These are phyloP conservation scores for Zygoascus hellenicus DNA, from an alignment of 1,139 yeast species.

Conservation along the genomic window DNA sequence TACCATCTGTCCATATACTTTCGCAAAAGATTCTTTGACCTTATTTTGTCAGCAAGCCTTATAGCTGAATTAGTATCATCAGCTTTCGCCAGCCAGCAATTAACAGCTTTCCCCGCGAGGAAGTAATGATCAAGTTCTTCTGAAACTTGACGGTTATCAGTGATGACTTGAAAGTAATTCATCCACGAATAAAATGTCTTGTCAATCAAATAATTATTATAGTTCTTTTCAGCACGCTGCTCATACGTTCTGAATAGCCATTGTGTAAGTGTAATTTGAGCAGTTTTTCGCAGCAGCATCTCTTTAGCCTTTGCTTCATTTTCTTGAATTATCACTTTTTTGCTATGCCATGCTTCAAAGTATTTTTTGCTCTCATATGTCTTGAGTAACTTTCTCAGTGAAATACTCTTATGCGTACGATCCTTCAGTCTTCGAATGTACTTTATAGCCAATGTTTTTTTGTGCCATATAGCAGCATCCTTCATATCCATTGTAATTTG, in stretches of 20 bases:
- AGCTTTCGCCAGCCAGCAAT: slow-evolving; percentile 11
- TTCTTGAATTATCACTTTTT: neutral
- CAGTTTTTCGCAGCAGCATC: neutral
- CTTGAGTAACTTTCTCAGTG: neutral
- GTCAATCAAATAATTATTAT: slow-evolving; percentile 2
- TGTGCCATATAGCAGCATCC: neutral
- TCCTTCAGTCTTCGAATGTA: slow-evolving; percentile 2
- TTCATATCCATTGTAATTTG: neutral
- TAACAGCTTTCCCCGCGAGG: slow-evolving; percentile 1
- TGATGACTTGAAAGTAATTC: neutral
- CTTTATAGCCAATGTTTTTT: neutral
- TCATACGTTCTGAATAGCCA: slow-evolving; percentile 10
- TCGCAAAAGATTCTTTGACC: neutral
- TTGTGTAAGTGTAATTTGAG: neutral
- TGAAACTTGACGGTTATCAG: neutral
- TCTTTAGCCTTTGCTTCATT: neutral
- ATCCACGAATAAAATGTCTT: slow-evolving; percentile 10
- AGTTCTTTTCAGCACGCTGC: slow-evolving; percentile 4
- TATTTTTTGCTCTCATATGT: neutral
- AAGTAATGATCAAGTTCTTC: slow-evolving; percentile 2
- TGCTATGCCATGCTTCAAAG: slow-evolving; percentile 1
- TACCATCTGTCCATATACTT: slow-evolving; percentile 13
- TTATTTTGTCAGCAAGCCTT: slow-evolving; percentile 11
- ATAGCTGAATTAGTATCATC: neutral
- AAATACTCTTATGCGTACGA: neutral